Conservation (phyloP, 2,329 filamentous ascomycete species). For the Laburnicola sp. region DNA sequence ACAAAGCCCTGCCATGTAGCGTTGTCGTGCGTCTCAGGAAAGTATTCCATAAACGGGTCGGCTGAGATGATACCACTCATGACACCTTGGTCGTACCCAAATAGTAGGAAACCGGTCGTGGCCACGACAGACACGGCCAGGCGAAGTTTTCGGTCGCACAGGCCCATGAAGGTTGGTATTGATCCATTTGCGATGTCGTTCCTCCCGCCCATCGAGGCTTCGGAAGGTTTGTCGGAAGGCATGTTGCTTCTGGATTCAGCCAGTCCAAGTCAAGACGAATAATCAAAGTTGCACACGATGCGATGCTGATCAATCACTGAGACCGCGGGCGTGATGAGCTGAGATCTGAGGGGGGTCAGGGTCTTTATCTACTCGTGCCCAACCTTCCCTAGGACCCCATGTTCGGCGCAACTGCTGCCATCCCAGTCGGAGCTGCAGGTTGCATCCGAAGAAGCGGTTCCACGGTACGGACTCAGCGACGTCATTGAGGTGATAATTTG, state of each 20-base stretch:
- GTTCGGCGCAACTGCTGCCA: constrained; percentile 4
- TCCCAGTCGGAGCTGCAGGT: constrained; percentile 18
- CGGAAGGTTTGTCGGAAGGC: constrained; percentile 3
- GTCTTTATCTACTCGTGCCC: constrained; percentile 20
- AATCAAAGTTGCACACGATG: background rate
- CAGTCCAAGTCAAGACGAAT: background rate
- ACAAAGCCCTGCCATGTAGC: constrained; percentile 56
- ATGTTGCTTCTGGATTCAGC: constrained; percentile 6
- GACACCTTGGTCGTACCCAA: constrained; percentile 43
- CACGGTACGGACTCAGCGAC: constrained; percentile 11
- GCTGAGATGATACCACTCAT: constrained; percentile 45
- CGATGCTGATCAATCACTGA: background rate
- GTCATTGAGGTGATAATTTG: constrained; percentile 17
- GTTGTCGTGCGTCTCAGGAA: constrained; percentile 47
- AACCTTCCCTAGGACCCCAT: constrained; percentile 4
- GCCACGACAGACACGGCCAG: constrained; percentile 35
- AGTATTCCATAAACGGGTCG: constrained; percentile 40
- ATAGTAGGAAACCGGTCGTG: constrained; percentile 38
- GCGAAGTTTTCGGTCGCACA: constrained; percentile 30
- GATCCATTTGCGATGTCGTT: background rate
- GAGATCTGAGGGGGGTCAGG: constrained; percentile 10
- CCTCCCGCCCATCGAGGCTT: constrained; percentile 1
- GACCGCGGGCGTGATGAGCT: background rate
- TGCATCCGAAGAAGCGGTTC: constrained; percentile 15
- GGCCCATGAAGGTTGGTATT: constrained; percentile 35